Conservation (phyloP, 139 green algal species). For the Picochlorum sp. region DNA sequence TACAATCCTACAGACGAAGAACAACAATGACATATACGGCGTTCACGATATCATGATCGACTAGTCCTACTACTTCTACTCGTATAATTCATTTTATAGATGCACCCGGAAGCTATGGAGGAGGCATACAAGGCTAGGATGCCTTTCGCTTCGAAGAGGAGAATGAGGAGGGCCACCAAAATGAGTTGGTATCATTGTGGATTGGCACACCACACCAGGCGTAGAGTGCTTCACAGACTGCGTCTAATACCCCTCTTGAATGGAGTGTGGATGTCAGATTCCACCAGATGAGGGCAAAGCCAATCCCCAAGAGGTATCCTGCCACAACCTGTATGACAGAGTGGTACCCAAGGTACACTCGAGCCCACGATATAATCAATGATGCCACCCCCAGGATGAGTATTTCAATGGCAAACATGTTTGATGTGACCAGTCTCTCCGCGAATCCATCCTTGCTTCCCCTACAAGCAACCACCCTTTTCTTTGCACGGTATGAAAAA, state of each 20-base stretch:
- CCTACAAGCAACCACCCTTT: background rate
- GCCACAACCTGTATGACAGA: slow-evolving; percentile 14
- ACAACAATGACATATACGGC: too few species aligned
- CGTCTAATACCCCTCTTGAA: too few species aligned
- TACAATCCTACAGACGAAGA: too few species aligned
- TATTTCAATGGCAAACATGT: slow-evolving; percentile 7
- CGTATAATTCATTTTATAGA: too few species aligned
- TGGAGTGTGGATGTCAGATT: background rate
- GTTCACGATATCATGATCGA: too few species aligned
- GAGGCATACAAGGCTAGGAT: too few species aligned
- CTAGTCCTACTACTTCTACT: too few species aligned
- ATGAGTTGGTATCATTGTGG: background rate
- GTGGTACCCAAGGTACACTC: slow-evolving; percentile 28
- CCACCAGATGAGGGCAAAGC: slow-evolving; percentile 2
- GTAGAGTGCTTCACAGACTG: too few species aligned
- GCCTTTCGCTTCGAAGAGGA: too few species aligned
- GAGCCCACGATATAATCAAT: slow-evolving; percentile 5
- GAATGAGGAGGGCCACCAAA: too few species aligned
- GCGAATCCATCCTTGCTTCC: background rate
- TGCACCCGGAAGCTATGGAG: too few species aligned
- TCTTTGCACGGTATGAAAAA: slow-evolving; percentile 3
- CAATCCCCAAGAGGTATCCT: slow-evolving; percentile 1
- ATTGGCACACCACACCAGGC: too few species aligned
- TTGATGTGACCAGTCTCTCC: background rate
- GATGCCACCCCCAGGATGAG: background rate